phyloP scores from a whole-genome alignment of 106 monocot species.

The Dioscorea alata region DNA sequence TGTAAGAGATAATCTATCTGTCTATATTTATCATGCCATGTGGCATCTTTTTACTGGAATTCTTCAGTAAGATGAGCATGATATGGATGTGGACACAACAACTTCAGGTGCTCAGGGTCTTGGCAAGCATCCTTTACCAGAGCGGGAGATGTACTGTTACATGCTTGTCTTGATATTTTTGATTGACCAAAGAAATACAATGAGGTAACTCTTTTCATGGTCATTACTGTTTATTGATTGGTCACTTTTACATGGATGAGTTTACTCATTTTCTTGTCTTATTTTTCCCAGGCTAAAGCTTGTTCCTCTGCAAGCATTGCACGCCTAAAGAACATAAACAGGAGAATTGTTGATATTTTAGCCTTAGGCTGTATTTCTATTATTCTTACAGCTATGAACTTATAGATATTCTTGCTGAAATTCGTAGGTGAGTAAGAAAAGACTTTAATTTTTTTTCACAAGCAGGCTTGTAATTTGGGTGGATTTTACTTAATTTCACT shows the following conservation, averaged over 20 bases:
- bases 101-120: slow-evolving; percentile 41
- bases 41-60: no score
- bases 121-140: slow-evolving; percentile 64
- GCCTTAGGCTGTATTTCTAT: slow-evolving; percentile 85
- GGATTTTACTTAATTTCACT: no score
- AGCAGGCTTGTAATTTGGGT: no score
- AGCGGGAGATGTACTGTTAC: slow-evolving; percentile 95
- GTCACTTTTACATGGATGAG: neutral
- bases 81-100: slow-evolving; percentile 84
- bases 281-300: slow-evolving; percentile 67
- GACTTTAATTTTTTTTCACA: no score
- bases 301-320: slow-evolving; percentile 91
- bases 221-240: neutral
- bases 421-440: no score
- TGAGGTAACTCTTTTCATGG: slow-evolving; percentile 42
- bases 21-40: no score
- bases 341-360: slow-evolving; percentile 93
- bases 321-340: slow-evolving; percentile 76
- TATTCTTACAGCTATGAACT: slow-evolving; percentile 88
- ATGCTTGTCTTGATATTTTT: slow-evolving; percentile 90
- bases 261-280: neutral
- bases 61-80: slow-evolving; percentile 70
- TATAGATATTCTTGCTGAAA: slow-evolving; percentile 83
- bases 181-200: slow-evolving; percentile 88
- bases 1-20: no score